Evolutionary conservation across 169 alveolate species (phyloP).

Genomic region (Plasmodium billcollinsi): DNA sequence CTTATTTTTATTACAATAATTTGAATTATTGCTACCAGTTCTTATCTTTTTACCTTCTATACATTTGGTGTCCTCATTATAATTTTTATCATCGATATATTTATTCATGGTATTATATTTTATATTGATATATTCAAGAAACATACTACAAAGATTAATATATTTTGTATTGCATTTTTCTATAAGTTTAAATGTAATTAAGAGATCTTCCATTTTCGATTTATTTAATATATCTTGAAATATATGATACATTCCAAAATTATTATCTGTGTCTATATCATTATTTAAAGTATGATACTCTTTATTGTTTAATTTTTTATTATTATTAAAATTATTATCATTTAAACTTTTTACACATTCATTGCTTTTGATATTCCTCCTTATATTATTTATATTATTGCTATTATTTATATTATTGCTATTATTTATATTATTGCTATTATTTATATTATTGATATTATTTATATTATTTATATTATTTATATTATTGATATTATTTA

Average conservation of each 20-base stretch:
- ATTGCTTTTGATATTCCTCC: neutral
- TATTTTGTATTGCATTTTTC: constrained; percentile 18
- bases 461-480: neutral
- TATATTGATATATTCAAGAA: constrained; percentile 30
- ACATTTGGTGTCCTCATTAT: neutral
- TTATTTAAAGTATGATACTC: neutral
- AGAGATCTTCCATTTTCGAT: constrained; percentile 43
- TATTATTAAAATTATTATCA: neutral
- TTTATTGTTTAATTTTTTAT: neutral
- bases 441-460: neutral
- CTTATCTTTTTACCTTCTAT: neutral
- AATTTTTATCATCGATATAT: neutral
- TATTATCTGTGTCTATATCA: neutral
- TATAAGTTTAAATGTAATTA: constrained; percentile 36
- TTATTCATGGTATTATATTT: neutral
- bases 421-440: neutral
- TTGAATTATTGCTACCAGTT: neutral
- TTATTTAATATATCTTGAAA: neutral
- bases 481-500: neutral
- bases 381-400: neutral
- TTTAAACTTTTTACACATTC: neutral
- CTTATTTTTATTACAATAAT: neutral
- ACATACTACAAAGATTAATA: constrained; percentile 42
- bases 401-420: neutral
- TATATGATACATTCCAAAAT: neutral